phyloP scores from a whole-genome alignment of 2,329 filamentous ascomycete species.

The Aspergillus chevalieri region DNA sequence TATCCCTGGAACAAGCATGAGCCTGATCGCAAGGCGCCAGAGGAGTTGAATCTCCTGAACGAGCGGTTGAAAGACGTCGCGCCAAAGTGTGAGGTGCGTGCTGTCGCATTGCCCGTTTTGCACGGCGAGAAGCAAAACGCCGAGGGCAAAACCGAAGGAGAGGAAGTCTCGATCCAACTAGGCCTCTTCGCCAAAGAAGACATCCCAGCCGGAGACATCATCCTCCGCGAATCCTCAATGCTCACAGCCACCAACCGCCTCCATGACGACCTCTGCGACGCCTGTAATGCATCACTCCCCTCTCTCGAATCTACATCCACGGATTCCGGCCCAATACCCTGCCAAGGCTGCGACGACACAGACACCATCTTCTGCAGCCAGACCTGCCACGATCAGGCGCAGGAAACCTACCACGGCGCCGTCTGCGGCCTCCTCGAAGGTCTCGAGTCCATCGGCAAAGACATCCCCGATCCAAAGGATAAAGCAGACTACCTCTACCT shows the following conservation, averaged over 20 bases:
- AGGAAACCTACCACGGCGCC: slow-evolving; percentile 52
- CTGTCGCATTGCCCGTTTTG: slow-evolving; percentile 68
- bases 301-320: slow-evolving; percentile 37
- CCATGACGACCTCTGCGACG: slow-evolving; percentile 82
- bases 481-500: slow-evolving; percentile 56
- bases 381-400: slow-evolving; percentile 51
- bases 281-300: slow-evolving; percentile 71
- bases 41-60: slow-evolving; percentile 64
- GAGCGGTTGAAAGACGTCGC: slow-evolving; percentile 61
- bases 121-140: slow-evolving; percentile 28
- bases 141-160: slow-evolving; percentile 3
- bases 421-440: slow-evolving; percentile 49
- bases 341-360: slow-evolving; percentile 52
- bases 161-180: slow-evolving; percentile 58
- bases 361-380: slow-evolving; percentile 57
- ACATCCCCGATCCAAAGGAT: slow-evolving; percentile 52
- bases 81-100: slow-evolving; percentile 73
- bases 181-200: slow-evolving; percentile 84
- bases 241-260: slow-evolving; percentile 84
- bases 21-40: slow-evolving; percentile 50
- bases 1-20: slow-evolving; percentile 61
- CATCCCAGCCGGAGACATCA: slow-evolving; percentile 66
- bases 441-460: slow-evolving; percentile 53
- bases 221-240: slow-evolving; percentile 77
- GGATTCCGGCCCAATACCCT: slow-evolving; percentile 40